Conservation (phyloP, 2,329 filamentous ascomycete species). For the Ophiosphaerella herpotricha region DNA sequence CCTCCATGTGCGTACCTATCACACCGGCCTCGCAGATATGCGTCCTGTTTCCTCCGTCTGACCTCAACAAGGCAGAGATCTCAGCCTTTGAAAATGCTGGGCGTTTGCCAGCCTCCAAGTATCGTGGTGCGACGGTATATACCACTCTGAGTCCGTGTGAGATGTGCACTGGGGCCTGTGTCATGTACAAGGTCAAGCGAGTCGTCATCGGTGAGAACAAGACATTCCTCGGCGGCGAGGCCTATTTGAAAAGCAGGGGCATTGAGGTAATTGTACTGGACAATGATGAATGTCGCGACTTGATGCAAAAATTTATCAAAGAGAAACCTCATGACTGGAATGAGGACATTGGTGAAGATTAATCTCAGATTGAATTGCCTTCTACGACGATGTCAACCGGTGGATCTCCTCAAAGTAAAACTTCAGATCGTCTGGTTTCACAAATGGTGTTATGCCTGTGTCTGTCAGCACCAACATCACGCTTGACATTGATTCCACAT, state of each 20-base stretch:
- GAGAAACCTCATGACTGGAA: conserved; percentile 75
- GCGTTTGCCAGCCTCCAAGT: conserved; percentile 69
- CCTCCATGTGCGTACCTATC: conserved; percentile 61
- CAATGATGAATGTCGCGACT: conserved; percentile 64
- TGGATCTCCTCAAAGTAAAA: conserved; percentile 96
- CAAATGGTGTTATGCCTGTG: conserved; percentile 86
- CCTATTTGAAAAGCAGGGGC: conserved; percentile 68
- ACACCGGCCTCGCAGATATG: neutral
- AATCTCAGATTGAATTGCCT: conserved; percentile 5
- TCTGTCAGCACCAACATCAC: conserved; percentile 16
- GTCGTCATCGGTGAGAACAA: conserved; percentile 79
- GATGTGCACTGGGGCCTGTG: conserved; percentile 79
- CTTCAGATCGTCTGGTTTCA: conserved; percentile 89
- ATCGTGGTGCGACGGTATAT: conserved; percentile 78
- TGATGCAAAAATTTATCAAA: conserved; percentile 75
- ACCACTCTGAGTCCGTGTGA: conserved; percentile 79
- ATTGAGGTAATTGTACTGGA: conserved; percentile 75
- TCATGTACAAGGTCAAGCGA: conserved; percentile 74
- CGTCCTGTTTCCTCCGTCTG: conserved; percentile 8
- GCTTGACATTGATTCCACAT: conserved; percentile 41
- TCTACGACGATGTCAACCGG: conserved; percentile 33
- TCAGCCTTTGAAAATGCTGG: conserved; percentile 76
- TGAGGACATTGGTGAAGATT: conserved; percentile 42
- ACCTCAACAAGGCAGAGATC: conserved; percentile 67
- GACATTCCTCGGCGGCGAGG: conserved; percentile 74